phyloP scores from a whole-genome alignment of 83 land plant species.

The Thuja plicata region DNA sequence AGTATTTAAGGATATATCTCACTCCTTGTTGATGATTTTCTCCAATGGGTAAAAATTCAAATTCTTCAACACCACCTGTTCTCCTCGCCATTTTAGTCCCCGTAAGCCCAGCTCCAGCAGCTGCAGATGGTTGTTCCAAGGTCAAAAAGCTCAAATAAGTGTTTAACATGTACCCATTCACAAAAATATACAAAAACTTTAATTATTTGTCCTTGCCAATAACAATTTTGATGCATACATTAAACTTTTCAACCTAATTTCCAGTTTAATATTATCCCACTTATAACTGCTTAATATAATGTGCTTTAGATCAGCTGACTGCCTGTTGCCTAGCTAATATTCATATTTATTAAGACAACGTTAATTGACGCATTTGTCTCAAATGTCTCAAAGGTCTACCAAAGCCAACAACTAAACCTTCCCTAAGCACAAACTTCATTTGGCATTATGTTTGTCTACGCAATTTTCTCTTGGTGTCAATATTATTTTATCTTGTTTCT shows the following conservation, averaged over 20 bases:
- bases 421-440: neutral
- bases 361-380: neutral
- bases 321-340: neutral
- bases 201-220: neutral
- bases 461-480: neutral
- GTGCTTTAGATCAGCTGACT: neutral
- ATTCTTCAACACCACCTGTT: constrained; percentile 86
- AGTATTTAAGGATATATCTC: constrained; percentile 21
- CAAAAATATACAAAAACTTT: neutral
- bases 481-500: neutral
- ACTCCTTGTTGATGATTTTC: constrained; percentile 96
- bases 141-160: neutral
- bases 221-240: neutral
- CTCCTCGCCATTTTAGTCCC: constrained; percentile 97
- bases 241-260: neutral
- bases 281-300: neutral
- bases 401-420: neutral
- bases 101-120: constrained; percentile 99
- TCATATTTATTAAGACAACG: neutral
- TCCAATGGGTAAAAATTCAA: constrained; percentile 86
- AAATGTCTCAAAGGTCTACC: neutral
- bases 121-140: constrained; percentile 33
- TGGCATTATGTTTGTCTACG: neutral
- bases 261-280: neutral
- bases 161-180: neutral